These are phyloP conservation scores for Neofusicoccum kwambonambiense DNA, from an alignment of 2,329 filamentous ascomycete species.

Conservation along the genomic window DNA sequence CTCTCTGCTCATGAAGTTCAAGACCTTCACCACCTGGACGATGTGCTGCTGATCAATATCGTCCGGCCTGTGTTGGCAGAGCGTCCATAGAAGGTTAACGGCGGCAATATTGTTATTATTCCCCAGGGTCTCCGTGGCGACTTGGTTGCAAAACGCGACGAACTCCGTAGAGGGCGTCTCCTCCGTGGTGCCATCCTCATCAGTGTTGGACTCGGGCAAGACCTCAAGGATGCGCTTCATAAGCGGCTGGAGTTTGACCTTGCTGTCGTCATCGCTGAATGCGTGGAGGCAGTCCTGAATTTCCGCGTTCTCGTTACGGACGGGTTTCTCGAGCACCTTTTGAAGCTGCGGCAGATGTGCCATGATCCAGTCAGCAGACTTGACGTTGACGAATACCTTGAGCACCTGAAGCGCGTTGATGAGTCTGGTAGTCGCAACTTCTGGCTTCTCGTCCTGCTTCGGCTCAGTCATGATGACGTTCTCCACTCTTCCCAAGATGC, in stretches of 20 bases:
- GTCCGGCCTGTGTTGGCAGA: conserved; percentile 79
- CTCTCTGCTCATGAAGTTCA: conserved; percentile 84
- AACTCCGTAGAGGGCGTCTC: conserved; percentile 80
- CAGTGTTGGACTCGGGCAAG: conserved; percentile 77
- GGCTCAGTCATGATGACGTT: conserved; percentile 75
- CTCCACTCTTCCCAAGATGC: conserved; percentile 83
- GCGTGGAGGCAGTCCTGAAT: conserved; percentile 90
- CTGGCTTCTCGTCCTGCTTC: conserved; percentile 51
- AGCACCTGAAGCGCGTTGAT: conserved; percentile 93
- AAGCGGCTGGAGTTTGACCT: conserved; percentile 65
- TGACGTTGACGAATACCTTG: conserved; percentile 82
- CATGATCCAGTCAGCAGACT: conserved; percentile 86
- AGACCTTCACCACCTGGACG: conserved; percentile 81
- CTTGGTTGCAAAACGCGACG: conserved; percentile 76
- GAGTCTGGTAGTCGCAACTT: conserved; percentile 80
- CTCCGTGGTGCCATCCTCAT: conserved; percentile 77
- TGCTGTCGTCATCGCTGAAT: conserved; percentile 67
- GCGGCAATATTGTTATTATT: conserved; percentile 79
- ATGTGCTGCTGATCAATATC: conserved; percentile 85
- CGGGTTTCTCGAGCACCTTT: conserved; percentile 83
- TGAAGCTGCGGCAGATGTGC: conserved; percentile 75
- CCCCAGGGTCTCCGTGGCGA: conserved; percentile 83
- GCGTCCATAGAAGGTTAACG: conserved; percentile 89
- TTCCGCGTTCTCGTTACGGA: conserved; percentile 86
- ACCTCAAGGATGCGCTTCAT: conserved; percentile 83